Base-by-base conservation (phyloP, 176 grass and related monocot species). In the Zea luxurians region DNA sequence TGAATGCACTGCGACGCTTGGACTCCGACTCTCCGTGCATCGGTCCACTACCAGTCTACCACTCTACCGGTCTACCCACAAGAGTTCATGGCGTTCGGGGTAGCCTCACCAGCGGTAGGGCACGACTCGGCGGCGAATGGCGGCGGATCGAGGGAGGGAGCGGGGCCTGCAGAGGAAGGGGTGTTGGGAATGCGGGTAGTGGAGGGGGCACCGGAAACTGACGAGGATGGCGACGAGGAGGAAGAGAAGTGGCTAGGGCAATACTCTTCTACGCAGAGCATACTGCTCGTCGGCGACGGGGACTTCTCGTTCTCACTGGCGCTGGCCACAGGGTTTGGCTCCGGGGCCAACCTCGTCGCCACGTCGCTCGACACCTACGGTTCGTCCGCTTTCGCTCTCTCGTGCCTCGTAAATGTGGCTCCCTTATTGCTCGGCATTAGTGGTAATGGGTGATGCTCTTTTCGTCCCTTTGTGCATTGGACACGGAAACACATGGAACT, bases 261-360 rank as follows among this genome's bases (percentile, higher is more conserved):
- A 11, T 89, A 89, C 46, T 83, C 75, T 18, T 90, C 87, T 0
- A 5, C 38, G 13, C 87, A 93, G 1, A 68, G 70, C 34, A 93
- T 93, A 64, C 80, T 87, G 7, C 6, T 89, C 49, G 84, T 93
- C 13, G 87, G 90, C 0, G 90, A 93, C 13, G 90, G 90, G 2
- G 64, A 89, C 11, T 79, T 93, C 15, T 93, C 87, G 37, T 93
- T 92, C 78, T 84, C 90, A 1, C 81, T 84, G 73, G 60, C 86
- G 34, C 87, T 93, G 7, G 84, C 90, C 73, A 66, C n/a, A 13
- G 80, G 61, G 17, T 93, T 93, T 34, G 80, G 80, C 83, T 93
- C 90, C 62, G 83, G 83, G 35, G 53, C 78, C 4, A 84, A 93
- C 27, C 49, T 92, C 76, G 86, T 92, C 20, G 90, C 87, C 12